Evolutionary conservation across 495 filamentous ascomycete species (phyloP).

Genomic region (Rusavskia elegans): DNA sequence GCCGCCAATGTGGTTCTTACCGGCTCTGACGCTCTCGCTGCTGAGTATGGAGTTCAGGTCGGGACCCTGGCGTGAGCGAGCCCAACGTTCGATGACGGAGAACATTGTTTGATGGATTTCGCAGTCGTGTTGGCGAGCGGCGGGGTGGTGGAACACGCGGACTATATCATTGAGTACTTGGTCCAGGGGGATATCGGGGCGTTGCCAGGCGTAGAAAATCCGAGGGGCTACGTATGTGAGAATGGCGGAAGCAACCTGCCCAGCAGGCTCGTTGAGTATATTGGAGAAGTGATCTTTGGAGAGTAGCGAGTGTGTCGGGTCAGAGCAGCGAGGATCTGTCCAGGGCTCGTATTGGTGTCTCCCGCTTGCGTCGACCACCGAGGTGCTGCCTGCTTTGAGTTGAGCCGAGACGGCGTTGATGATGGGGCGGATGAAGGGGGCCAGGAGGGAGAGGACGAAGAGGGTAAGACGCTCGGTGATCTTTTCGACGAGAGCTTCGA

Average conservation of each 20-base stretch:
- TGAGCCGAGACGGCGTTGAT: constrained; percentile 72
- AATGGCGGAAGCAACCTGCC: constrained; percentile 61
- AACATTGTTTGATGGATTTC: constrained; percentile 83
- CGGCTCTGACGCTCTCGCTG: constrained; percentile 63
- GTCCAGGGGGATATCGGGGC: constrained; percentile 59
- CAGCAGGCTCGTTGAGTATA: constrained; percentile 74
- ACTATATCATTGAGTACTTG: constrained; percentile 65
- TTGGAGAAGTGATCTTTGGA: constrained; percentile 97
- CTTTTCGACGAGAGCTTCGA: constrained; percentile 72
- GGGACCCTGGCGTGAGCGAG: constrained; percentile 43
- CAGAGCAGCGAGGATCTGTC: constrained; percentile 68
- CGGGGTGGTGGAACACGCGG: constrained; percentile 79
- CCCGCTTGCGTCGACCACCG: constrained; percentile 63
- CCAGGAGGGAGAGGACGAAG: constrained; percentile 76
- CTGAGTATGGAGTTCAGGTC: constrained; percentile 53
- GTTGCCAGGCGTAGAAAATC: constrained; percentile 79
- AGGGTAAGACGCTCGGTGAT: constrained; percentile 83
- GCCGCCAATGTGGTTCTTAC: constrained; percentile 51
- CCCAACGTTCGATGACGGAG: constrained; percentile 63
- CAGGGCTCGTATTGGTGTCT: constrained; percentile 83
- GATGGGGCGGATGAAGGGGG: constrained; percentile 79
- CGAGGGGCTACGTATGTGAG: constrained; percentile 76
- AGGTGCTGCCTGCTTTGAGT: constrained; percentile 68
- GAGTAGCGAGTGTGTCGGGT: constrained; percentile 88
- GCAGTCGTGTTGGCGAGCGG: constrained; percentile 47